Percentiles rank a stretch among this genome's conserved stretches.
These are phyloP conservation scores for Craspedostauros australis DNA, from an alignment of 108 stramenopile species.

Conservation along the genomic window DNA sequence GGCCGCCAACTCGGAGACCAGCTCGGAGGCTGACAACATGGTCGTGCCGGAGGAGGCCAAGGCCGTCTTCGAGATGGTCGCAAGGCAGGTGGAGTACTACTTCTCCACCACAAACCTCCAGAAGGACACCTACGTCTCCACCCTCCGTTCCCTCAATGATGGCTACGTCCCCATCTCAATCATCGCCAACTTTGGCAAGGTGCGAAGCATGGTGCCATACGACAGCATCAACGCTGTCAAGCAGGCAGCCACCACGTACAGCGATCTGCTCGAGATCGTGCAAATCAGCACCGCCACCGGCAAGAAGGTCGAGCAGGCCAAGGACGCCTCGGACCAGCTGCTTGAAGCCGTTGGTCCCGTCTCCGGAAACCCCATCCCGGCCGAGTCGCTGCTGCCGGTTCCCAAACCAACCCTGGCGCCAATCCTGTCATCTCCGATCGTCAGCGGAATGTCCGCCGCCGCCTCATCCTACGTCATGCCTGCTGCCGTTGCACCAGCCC, in stretches of 20 bases:
- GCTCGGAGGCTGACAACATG: neutral
- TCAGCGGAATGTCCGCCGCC: neutral
- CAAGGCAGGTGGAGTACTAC: conserved; percentile 50
- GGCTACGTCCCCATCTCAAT: conserved; percentile 51
- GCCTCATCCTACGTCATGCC: neutral
- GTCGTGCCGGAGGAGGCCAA: conserved; percentile 4
- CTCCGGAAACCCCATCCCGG: conserved; percentile 21
- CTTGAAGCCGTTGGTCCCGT: conserved; percentile 28
- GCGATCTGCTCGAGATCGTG: conserved; percentile 37
- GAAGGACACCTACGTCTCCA: conserved; percentile 45
- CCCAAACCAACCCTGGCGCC: neutral
- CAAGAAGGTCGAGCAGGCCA: conserved; percentile 10
- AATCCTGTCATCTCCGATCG: neutral
- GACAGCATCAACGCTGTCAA: conserved; percentile 15
- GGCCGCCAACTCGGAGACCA: neutral
- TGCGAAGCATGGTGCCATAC: conserved; percentile 23
- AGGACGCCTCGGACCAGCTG: neutral
- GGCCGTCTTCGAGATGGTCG: conserved; percentile 11
- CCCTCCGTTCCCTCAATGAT: conserved; percentile 38
- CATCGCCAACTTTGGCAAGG: conserved; percentile 53
- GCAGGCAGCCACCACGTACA: conserved; percentile 22
- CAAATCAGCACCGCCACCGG: conserved; percentile 28
- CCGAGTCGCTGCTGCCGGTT: neutral
- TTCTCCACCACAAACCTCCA: conserved; percentile 42
- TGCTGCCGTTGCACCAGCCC: neutral